A percentile compares a stretch with the other conserved stretches of the same genome.
Conservation (phyloP, 148 eudicot species). For the Cornus kousa region DNA sequence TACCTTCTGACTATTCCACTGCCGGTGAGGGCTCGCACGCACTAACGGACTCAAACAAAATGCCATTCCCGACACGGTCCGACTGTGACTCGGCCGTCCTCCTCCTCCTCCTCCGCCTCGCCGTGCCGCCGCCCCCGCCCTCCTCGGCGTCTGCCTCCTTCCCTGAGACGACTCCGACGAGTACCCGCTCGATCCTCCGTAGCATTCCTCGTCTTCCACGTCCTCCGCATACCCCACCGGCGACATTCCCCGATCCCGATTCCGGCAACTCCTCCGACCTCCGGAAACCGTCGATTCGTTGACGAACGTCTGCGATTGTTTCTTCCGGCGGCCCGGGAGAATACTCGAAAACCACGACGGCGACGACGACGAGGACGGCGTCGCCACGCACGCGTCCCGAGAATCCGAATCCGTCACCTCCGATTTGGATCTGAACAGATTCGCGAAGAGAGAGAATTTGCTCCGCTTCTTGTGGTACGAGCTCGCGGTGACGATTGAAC, state of each 20-base stretch:
- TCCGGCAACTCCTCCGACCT: constrained; percentile 9
- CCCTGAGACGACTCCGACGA: constrained; percentile 34
- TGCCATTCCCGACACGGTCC: constrained; percentile 28
- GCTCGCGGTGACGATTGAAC: background rate
- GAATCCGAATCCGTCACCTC: constrained; percentile 19
- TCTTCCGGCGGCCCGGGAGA: constrained; percentile 20
- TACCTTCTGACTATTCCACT: constrained; percentile 28
- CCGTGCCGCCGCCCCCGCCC: constrained; percentile 15
- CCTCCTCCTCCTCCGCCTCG: background rate
- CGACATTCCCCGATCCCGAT: constrained; percentile 62
- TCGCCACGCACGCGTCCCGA: constrained; percentile 6
- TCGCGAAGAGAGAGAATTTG: constrained; percentile 32
- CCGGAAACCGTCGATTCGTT: constrained; percentile 18
- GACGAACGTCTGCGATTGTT: constrained; percentile 6
- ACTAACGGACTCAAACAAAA: constrained; percentile 62
- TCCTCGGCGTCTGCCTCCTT: constrained; percentile 39
- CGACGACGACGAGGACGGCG: background rate
- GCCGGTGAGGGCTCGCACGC: constrained; percentile 47
- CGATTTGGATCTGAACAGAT: constrained; percentile 66
- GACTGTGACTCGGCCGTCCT: constrained; percentile 16
- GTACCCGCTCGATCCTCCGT: constrained; percentile 28
- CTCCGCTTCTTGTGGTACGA: constrained; percentile 17
- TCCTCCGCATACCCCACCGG: constrained; percentile 46
- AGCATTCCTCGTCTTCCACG: constrained; percentile 21
- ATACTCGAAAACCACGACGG: constrained; percentile 33